Evolutionary conservation across 2,329 filamentous ascomycete genomes (phyloP).

Genomic region (Diaporthe citriasiana): DNA sequence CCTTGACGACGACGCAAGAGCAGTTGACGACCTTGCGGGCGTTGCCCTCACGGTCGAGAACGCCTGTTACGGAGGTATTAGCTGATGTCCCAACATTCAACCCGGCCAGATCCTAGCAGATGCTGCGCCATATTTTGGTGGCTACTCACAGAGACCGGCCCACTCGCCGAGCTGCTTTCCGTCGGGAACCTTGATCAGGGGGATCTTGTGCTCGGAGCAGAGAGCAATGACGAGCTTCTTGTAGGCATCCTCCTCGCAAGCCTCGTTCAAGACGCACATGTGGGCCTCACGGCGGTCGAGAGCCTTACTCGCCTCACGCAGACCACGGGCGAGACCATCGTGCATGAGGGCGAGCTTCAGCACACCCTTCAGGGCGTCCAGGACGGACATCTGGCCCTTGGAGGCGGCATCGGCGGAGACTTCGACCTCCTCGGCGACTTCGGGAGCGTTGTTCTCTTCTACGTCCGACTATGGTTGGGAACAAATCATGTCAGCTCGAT

Average conservation of each 20-base stretch:
- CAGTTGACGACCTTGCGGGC: conserved; percentile 99
- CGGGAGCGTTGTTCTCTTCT: conserved; percentile 97
- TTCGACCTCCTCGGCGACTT: conserved; percentile 91
- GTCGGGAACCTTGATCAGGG: conserved; percentile 99
- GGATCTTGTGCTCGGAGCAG: conserved; percentile 99
- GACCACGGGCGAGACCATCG: conserved; percentile 98
- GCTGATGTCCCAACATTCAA: not conserved
- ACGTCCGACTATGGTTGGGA: conserved; percentile 88
- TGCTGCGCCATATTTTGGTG: not conserved
- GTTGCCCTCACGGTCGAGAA: conserved; percentile 99
- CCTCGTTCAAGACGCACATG: conserved; percentile 99
- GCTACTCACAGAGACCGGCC: conserved; percentile 96
- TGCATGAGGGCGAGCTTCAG: conserved; percentile 99
- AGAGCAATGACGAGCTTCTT: conserved; percentile 99
- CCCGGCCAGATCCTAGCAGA: not conserved
- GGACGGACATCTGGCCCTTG: conserved; percentile 96
- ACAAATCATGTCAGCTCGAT: conserved; percentile 47
- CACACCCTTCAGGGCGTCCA: conserved; percentile 98
- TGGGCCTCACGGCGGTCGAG: conserved; percentile 98
- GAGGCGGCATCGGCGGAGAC: conserved; percentile 90
- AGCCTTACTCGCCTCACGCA: conserved; percentile 98
- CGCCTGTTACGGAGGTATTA: conserved; percentile 70
- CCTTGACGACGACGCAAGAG: conserved; percentile 99
- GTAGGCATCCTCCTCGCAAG: conserved; percentile 99
- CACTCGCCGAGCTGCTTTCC: conserved; percentile 99